phyloP scores from a whole-genome alignment of 2,329 filamentous ascomycete species.

The Scolecobasidium constrictum region DNA sequence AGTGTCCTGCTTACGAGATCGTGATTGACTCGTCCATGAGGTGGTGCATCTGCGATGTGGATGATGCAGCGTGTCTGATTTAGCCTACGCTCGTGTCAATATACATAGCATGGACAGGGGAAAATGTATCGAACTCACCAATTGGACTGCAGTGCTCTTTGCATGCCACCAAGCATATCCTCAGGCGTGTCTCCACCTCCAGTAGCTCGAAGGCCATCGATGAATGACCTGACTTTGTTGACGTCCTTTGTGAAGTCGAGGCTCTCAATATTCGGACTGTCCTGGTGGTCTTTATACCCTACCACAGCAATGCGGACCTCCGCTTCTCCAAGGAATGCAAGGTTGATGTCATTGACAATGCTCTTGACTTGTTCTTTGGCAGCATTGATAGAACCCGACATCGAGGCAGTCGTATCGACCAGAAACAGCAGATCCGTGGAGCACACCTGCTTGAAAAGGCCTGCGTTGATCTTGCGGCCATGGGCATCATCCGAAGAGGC shows the following conservation, averaged over 20 bases:
- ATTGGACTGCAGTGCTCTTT: slow-evolving; percentile 19
- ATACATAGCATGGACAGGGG: no score
- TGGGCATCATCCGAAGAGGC: background rate
- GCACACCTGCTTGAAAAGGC: slow-evolving; percentile 23
- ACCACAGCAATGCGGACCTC: slow-evolving; percentile 26
- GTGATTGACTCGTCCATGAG: slow-evolving; percentile 19
- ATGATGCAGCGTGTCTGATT: slow-evolving; percentile 24
- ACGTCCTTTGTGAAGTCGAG: slow-evolving; percentile 21
- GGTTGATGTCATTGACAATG: slow-evolving; percentile 23
- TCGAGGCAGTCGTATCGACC: slow-evolving; percentile 27
- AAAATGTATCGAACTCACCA: no score
- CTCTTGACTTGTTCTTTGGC: slow-evolving; percentile 24
- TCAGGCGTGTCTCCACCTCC: slow-evolving; percentile 25
- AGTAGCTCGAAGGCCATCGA: slow-evolving; percentile 15
- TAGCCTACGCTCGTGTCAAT: no score
- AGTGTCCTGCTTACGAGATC: no score
- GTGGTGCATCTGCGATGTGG: slow-evolving; percentile 24
- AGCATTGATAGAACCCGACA: slow-evolving; percentile 21
- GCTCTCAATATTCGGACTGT: slow-evolving; percentile 17
- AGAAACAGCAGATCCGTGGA: slow-evolving; percentile 28
- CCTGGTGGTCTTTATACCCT: slow-evolving; percentile 25
- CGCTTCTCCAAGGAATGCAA: slow-evolving; percentile 22
- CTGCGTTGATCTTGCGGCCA: slow-evolving; percentile 9
- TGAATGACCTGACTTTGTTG: slow-evolving; percentile 16
- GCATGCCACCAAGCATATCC: slow-evolving; percentile 26